Evolutionary conservation across 306 rosid species (phyloP), one percentile per base, ranked within the genome.

Genomic region (Amphicarpaea edgeworthii): DNA sequence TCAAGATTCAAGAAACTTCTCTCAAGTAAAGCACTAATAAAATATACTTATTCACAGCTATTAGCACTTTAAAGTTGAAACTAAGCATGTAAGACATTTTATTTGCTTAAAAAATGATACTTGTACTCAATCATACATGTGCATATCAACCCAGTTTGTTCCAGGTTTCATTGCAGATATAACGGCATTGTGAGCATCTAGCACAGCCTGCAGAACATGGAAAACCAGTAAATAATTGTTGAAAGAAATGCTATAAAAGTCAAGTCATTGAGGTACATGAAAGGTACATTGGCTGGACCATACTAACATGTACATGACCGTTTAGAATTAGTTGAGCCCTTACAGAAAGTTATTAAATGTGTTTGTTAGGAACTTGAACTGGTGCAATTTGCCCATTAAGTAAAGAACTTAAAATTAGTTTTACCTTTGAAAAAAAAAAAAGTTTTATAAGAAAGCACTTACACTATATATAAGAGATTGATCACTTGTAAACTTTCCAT

Each of bases 161-260:
- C 97, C 97, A 66, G 98, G 96, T 79, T 79, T 93, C 93, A 91
- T 88, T 26, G 82, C 40, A 68, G 91, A 74, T 83, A 93, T 87
- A 72, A 93, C 98, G 59, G 87, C 90, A 87, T 93, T 60, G 24
- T 93, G 97, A 80, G 98, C 96, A 69, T 88, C 87, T 73, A 93
- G 98, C 82, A 93, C 93, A 83, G 97, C 96, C 98, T 93, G 86
- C 77, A 65, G 43, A 89, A 72, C 59, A 79, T 57, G 66, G 49
- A 28, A 55, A 68, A 46, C 45, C 61, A 32, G 66, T 20, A 73
- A 45, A 70, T 17, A 24, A 59, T 17, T 41, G 43, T 30, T 38
- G 32, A 30, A 70, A 23, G 19, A 67, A 70, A 83, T 67, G 23
- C 55, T 51, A 81, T 20, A 57, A 72, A 49, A 11, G 51, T 40